phyloP scores from a whole-genome alignment of 1,284 basidiomycete genomes.

The Trichosporon sp. region DNA sequence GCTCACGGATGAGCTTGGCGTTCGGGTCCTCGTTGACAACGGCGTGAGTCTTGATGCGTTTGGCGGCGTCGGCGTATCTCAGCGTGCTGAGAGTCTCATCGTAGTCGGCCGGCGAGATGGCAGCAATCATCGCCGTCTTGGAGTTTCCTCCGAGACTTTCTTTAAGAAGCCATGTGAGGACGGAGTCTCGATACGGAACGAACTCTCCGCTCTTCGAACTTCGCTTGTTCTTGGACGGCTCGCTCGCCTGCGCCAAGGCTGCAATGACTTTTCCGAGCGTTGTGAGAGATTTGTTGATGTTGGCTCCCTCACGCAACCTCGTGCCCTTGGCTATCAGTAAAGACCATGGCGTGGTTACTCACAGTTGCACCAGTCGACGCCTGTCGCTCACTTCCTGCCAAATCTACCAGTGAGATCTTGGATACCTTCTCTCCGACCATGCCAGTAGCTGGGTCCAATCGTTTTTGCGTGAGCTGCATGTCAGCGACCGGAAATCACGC shows the following conservation, averaged over 20 bases:
- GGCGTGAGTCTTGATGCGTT: slow-evolving; percentile 99
- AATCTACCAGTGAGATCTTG: slow-evolving; percentile 86
- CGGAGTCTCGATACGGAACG: slow-evolving; percentile 89
- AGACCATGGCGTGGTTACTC: not conserved
- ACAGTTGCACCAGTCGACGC: slow-evolving; percentile 91
- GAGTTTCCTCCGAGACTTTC: slow-evolving; percentile 94
- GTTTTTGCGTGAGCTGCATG: slow-evolving; percentile 70
- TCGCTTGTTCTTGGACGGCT: slow-evolving; percentile 52
- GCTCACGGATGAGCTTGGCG: slow-evolving; percentile 86
- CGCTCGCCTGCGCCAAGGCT: slow-evolving; percentile 72
- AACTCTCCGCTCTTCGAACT: slow-evolving; percentile 87
- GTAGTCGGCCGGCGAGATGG: slow-evolving; percentile 86
- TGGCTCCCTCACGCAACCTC: slow-evolving; percentile 89
- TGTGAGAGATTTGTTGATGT: slow-evolving; percentile 96
- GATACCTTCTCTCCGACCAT: slow-evolving; percentile 94
- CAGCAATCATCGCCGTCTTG: slow-evolving; percentile 84
- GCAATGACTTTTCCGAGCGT: slow-evolving; percentile 97
- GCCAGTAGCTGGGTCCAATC: slow-evolving; percentile 71
- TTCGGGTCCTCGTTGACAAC: slow-evolving; percentile 99
- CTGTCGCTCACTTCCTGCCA: slow-evolving; percentile 94
- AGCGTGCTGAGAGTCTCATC: slow-evolving; percentile 31
- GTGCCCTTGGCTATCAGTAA: slow-evolving; percentile 53
- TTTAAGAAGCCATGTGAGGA: slow-evolving; percentile 95
- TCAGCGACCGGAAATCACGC: slow-evolving; percentile 2
- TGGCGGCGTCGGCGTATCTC: slow-evolving; percentile 93